These are phyloP conservation scores for Pisolithus orientalis DNA, from an alignment of 768 basidiomycete species.

Conservation along the genomic window DNA sequence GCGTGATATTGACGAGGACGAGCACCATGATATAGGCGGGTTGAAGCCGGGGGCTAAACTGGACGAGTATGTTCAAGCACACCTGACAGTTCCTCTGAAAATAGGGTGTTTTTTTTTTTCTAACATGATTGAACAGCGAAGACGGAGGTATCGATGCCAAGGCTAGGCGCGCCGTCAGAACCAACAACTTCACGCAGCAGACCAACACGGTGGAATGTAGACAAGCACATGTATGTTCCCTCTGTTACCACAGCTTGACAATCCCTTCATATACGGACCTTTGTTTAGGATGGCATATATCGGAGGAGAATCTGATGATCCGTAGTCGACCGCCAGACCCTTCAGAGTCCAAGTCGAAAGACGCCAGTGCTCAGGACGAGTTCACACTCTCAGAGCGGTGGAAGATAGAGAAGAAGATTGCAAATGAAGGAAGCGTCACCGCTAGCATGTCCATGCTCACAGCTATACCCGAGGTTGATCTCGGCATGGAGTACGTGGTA, in stretches of 20 bases:
- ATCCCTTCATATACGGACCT: neutral
- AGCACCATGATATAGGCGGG: constrained; percentile 34
- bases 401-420: constrained; percentile 47
- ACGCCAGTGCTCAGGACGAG: constrained; percentile 69
- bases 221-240: constrained; percentile 88
- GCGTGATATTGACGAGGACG: constrained; percentile 33
- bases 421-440: constrained; percentile 90
- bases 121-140: constrained; percentile 33
- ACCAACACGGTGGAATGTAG: constrained; percentile 96
- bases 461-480: constrained; percentile 95
- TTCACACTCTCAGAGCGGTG: constrained; percentile 66
- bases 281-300: constrained; percentile 90
- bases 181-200: constrained; percentile 95
- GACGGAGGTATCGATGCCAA: constrained; percentile 63
- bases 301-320: constrained; percentile 83
- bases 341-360: constrained; percentile 36
- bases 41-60: constrained; percentile 45
- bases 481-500: constrained; percentile 93
- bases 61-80: constrained; percentile 46
- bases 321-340: constrained; percentile 52
- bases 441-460: constrained; percentile 94
- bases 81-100: neutral
- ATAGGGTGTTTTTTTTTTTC: neutral
- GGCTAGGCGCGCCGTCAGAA: constrained; percentile 66
- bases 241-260: neutral